Percentiles rank a stretch among this genome's conserved stretches.
Evolutionary conservation across 805 yeast genomes (phyloP).

Genomic region (Ogataea chonburiensis): DNA sequence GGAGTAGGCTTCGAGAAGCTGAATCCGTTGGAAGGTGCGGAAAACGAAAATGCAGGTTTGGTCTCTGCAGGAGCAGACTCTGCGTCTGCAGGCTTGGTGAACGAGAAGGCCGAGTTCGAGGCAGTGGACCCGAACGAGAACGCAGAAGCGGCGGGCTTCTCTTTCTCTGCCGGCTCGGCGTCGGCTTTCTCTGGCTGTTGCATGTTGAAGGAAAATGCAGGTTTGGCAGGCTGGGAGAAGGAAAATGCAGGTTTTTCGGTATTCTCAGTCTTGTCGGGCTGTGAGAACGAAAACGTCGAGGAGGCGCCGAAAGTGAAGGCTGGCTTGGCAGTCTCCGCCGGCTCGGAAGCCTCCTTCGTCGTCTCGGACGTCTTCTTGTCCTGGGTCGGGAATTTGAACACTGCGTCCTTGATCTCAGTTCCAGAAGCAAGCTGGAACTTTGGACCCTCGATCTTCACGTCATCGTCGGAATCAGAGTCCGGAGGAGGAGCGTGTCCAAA

Average conservation of each 20-base stretch:
- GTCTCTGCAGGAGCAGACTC: slow-evolving; percentile 6
- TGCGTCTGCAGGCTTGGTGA: slow-evolving; percentile 8
- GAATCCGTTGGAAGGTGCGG: slow-evolving; percentile 17
- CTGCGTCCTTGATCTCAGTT: slow-evolving; percentile 37
- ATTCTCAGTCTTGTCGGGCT: slow-evolving; percentile 3
- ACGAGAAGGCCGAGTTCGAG: slow-evolving; percentile 10
- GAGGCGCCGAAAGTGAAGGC: slow-evolving; percentile 5
- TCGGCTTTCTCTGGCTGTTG: slow-evolving; percentile 19
- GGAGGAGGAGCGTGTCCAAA: slow-evolving; percentile 39
- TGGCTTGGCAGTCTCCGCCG: slow-evolving; percentile 2
- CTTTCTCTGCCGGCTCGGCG: slow-evolving; percentile 17
- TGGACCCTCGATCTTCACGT: slow-evolving; percentile 72
- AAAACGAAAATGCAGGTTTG: slow-evolving; percentile 32
- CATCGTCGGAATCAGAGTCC: slow-evolving; percentile 50
- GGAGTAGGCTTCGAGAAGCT: slow-evolving; percentile 12
- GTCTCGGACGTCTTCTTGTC: slow-evolving; percentile 16
- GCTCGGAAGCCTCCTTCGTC: background rate
- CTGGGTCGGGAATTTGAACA: slow-evolving; percentile 28
- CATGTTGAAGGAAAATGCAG: slow-evolving; percentile 9
- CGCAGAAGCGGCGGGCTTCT: slow-evolving; percentile 18
- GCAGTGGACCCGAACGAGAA: slow-evolving; percentile 32
- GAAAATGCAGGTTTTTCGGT: slow-evolving; percentile 5
- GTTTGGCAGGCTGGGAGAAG: slow-evolving; percentile 12
- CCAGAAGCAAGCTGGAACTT: slow-evolving; percentile 45
- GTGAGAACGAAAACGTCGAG: slow-evolving; percentile 2